These are phyloP conservation scores for Friedmanniomyces simplex DNA, from an alignment of 495 filamentous ascomycete species.

Conservation along the genomic window DNA sequence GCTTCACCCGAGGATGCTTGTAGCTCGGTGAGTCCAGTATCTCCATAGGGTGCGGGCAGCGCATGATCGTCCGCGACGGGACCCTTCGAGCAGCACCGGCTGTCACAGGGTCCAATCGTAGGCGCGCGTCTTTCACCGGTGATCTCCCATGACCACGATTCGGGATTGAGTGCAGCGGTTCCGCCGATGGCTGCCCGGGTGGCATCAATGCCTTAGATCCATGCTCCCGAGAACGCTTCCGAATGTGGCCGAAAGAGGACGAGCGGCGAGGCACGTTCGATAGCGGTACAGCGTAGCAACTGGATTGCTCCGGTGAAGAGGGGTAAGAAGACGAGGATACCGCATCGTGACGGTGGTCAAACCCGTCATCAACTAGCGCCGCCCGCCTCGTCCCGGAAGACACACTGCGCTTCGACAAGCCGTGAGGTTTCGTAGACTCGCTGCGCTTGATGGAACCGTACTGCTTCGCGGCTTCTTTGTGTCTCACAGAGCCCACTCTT, in stretches of 20 bases:
- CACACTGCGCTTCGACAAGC: not conserved
- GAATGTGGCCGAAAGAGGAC: slow-evolving; percentile 22
- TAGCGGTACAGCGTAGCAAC: slow-evolving; percentile 30
- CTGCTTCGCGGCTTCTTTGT: not conserved
- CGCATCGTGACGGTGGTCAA: slow-evolving; percentile 9
- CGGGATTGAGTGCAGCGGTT: slow-evolving; percentile 21
- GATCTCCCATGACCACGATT: slow-evolving; percentile 26
- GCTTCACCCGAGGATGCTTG: slow-evolving; percentile 29
- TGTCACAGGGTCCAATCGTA: slow-evolving; percentile 23
- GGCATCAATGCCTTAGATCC: slow-evolving; percentile 6
- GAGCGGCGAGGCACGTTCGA: slow-evolving; percentile 30
- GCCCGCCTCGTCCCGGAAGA: not conserved
- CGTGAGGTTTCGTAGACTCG: not conserved
- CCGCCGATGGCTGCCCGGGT: slow-evolving; percentile 12
- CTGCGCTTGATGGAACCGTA: not conserved
- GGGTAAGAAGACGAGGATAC: slow-evolving; percentile 24
- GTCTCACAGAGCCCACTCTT: not conserved
- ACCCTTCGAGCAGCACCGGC: slow-evolving; percentile 24
- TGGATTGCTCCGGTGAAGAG: slow-evolving; percentile 25
- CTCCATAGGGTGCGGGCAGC: slow-evolving; percentile 24
- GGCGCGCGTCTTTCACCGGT: slow-evolving; percentile 25
- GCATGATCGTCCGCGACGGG: slow-evolving; percentile 28
- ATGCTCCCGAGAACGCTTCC: slow-evolving; percentile 7
- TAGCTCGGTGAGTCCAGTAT: slow-evolving; percentile 29
- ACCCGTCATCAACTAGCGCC: not conserved